phyloP scores from a whole-genome alignment of 805 yeast species.

The Schizosaccharomyces octosporus region DNA sequence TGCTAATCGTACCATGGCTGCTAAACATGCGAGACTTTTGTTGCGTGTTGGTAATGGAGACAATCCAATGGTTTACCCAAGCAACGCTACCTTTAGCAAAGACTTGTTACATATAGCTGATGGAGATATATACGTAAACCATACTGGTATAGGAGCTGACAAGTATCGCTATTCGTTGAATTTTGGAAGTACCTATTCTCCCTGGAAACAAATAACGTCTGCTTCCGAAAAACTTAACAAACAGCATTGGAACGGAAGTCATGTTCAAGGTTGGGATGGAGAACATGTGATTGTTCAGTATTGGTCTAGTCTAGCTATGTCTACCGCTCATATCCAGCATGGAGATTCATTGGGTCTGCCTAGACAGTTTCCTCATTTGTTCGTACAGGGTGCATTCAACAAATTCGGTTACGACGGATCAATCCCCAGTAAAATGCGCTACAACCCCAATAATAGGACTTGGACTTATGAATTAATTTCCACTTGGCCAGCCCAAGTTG shows the following conservation, averaged over 20 bases:
- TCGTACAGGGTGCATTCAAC: background rate
- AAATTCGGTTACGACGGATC: background rate
- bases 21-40: background rate
- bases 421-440: background rate
- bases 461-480: conserved; percentile 1
- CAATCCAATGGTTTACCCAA: background rate
- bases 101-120: background rate
- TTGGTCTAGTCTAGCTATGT: background rate
- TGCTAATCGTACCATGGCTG: background rate
- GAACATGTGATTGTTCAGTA: background rate
- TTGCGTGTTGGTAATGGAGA: background rate
- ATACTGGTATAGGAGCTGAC: background rate
- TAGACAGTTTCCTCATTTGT: background rate
- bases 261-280: background rate
- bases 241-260: background rate
- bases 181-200: background rate
- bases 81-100: background rate
- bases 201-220: background rate
- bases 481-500: background rate
- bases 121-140: background rate
- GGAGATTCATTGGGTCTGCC: background rate
- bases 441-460: background rate
- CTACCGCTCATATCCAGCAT: background rate
- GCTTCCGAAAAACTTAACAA: background rate
- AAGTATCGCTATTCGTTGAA: background rate